These are phyloP conservation scores for Hygrophoropsis aurantiaca DNA, from an alignment of 768 basidiomycete genomes.

Conservation along the genomic window DNA sequence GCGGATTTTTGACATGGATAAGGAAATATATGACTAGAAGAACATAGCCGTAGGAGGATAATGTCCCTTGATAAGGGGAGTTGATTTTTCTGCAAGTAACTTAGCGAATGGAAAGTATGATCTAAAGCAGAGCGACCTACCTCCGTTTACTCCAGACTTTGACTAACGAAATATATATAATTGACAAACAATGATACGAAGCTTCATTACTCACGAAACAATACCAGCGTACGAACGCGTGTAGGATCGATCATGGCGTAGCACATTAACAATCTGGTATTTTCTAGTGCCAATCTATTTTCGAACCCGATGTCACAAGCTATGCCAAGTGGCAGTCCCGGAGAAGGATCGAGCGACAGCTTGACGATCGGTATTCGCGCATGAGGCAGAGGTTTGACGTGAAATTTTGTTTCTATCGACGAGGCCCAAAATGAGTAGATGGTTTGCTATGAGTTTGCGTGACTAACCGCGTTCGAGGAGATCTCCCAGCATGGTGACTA, in stretches of 20 bases:
- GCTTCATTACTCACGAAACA: slow-evolving; percentile 78
- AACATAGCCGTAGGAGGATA: slow-evolving; percentile 97
- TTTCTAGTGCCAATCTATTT: slow-evolving; percentile 95
- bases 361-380: slow-evolving; percentile 99
- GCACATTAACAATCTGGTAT: slow-evolving; percentile 92
- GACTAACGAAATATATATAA: slow-evolving; percentile 47
- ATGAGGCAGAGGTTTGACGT: slow-evolving; percentile 93
- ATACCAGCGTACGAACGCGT: slow-evolving; percentile 88
- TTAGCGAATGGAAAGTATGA: not conserved
- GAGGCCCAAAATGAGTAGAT: slow-evolving; percentile 11
- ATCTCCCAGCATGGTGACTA: slow-evolving; percentile 92
- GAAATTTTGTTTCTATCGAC: slow-evolving; percentile 83
- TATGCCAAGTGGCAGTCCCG: slow-evolving; percentile 80
- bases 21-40: slow-evolving; percentile 98
- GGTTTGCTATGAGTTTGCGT: slow-evolving; percentile 3
- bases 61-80: slow-evolving; percentile 94
- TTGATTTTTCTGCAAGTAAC: slow-evolving; percentile 81
- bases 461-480: slow-evolving; percentile 86
- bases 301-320: slow-evolving; percentile 99
- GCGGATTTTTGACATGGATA: slow-evolving; percentile 95
- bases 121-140: slow-evolving; percentile 33
- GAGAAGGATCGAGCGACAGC: slow-evolving; percentile 85
- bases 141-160: slow-evolving; percentile 99
- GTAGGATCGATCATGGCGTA: slow-evolving; percentile 97
- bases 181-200: slow-evolving; percentile 11